Percentiles rank a stretch among this genome's conserved stretches.
Conservation (phyloP, 2,329 filamentous ascomycete species). For the Penicillium sp. region DNA sequence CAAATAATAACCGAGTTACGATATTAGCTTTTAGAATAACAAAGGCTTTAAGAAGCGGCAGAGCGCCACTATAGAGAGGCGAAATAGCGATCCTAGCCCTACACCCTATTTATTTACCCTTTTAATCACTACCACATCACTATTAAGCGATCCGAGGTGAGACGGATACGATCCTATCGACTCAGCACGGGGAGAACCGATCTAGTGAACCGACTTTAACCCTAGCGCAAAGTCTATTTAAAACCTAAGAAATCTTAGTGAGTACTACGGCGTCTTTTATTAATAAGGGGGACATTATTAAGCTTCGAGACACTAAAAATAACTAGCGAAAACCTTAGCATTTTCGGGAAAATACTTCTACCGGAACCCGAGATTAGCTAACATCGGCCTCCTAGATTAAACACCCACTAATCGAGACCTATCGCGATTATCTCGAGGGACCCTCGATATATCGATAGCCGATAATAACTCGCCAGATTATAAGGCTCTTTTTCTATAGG, state of each 20-base stretch:
- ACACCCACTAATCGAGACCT: background rate
- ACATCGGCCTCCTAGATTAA: conserved; percentile 5
- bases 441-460: conserved; percentile 16
- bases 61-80: too few species aligned
- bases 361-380: conserved; percentile 8
- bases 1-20: background rate
- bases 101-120: too few species aligned
- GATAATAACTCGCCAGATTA: conserved; percentile 20
- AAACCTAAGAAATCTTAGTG: too few species aligned
- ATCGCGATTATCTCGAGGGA: conserved; percentile 5
- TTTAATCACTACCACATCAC: too few species aligned
- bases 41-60: conserved; percentile 3
- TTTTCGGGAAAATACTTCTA: conserved; percentile 9
- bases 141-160: conserved; percentile 33
- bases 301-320: too few species aligned
- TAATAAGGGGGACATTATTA: too few species aligned
- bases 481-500: conserved; percentile 18
- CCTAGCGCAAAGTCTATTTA: too few species aligned
- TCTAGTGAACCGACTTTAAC: conserved; percentile 20
- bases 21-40: conserved; percentile 2
- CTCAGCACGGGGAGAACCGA: conserved; percentile 31
- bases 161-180: conserved; percentile 32
- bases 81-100: too few species aligned
- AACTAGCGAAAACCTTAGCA: background rate
- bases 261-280: too few species aligned